Evolutionary conservation across 2,329 filamentous ascomycete species (phyloP).

Genomic region (Lachnellula hyalina): DNA sequence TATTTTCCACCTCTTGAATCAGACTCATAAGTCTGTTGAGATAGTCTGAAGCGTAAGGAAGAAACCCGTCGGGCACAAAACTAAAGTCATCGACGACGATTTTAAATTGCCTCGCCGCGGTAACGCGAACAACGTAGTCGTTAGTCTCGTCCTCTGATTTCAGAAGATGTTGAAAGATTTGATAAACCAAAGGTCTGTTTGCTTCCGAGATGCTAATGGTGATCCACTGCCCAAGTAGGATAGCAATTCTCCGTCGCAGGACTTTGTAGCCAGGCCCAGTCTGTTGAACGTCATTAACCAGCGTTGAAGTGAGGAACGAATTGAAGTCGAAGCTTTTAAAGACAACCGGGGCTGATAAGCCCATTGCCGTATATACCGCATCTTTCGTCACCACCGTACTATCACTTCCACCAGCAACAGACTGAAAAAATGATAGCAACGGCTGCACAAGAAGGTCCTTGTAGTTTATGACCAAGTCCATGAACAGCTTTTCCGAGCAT

Average conservation of each 20-base stretch:
- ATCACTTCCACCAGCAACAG: conserved; percentile 58
- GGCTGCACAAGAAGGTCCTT: conserved; percentile 76
- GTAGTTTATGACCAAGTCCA: conserved; percentile 86
- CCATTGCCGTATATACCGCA: conserved; percentile 89
- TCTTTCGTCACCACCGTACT: conserved; percentile 79
- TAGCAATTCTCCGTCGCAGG: conserved; percentile 79
- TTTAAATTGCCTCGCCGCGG: conserved; percentile 79
- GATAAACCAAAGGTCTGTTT: conserved; percentile 71
- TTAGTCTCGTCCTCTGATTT: conserved; percentile 73
- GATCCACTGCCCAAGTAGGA: conserved; percentile 86
- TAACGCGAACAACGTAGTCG: conserved; percentile 87
- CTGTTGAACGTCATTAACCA: conserved; percentile 72
- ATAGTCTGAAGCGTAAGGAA: conserved; percentile 70
- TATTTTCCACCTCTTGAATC: conserved; percentile 72
- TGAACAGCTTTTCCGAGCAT: conserved; percentile 88
- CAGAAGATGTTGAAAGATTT: conserved; percentile 83
- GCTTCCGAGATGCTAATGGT: conserved; percentile 66
- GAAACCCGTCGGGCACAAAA: conserved; percentile 68
- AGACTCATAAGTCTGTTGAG: conserved; percentile 69
- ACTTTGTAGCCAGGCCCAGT: conserved; percentile 64
- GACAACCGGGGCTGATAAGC: conserved; percentile 74
- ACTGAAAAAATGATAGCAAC: conserved; percentile 75
- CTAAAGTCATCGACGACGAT: conserved; percentile 78
- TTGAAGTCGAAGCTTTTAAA: conserved; percentile 78
- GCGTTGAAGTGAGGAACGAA: conserved; percentile 64